A percentile compares a stretch with the other conserved stretches of the same genome.
Evolutionary conservation across 805 yeast genomes (phyloP).

Genomic region (Zygotorulaspora sp.): DNA sequence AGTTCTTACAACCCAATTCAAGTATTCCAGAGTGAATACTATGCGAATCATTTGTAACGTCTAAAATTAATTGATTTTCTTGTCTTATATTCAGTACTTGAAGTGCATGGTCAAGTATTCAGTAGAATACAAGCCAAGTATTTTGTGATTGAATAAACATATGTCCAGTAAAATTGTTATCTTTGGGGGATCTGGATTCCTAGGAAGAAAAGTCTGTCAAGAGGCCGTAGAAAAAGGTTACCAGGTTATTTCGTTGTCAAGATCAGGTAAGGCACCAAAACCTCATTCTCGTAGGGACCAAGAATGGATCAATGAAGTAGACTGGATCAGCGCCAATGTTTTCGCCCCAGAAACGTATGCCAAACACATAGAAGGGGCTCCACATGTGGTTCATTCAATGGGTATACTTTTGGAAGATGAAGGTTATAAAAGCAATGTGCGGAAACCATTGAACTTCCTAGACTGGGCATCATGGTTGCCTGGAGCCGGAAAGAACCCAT

Average conservation of each 20-base stretch:
- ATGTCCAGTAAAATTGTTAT: constrained; percentile 45
- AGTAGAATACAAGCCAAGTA: no score
- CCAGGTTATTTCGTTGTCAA: constrained; percentile 63
- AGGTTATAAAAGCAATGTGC: constrained; percentile 54
- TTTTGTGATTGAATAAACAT: no score
- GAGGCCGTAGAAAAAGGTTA: constrained; percentile 59
- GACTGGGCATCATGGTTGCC: constrained; percentile 9
- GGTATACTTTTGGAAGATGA: constrained; percentile 72
- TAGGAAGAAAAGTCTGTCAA: constrained; percentile 70
- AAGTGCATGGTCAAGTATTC: no score
- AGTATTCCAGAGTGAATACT: no score
- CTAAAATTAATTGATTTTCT: neutral
- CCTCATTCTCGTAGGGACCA: constrained; percentile 27
- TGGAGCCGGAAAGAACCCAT: constrained; percentile 54
- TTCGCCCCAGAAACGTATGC: constrained; percentile 59
- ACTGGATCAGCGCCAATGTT: constrained; percentile 65
- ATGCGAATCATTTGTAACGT: constrained; percentile 1
- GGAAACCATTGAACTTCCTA: constrained; percentile 20
- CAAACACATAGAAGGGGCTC: constrained; percentile 43
- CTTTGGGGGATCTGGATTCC: constrained; percentile 85
- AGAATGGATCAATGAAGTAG: constrained; percentile 53
- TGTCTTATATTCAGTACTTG: neutral
- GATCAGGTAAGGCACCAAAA: constrained; percentile 53
- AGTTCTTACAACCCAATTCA: constrained; percentile 19
- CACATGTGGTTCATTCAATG: constrained; percentile 75